Evolutionary conservation across 352 stramenopile species (phyloP).

Genomic region (Phytophthora podocarpi): DNA sequence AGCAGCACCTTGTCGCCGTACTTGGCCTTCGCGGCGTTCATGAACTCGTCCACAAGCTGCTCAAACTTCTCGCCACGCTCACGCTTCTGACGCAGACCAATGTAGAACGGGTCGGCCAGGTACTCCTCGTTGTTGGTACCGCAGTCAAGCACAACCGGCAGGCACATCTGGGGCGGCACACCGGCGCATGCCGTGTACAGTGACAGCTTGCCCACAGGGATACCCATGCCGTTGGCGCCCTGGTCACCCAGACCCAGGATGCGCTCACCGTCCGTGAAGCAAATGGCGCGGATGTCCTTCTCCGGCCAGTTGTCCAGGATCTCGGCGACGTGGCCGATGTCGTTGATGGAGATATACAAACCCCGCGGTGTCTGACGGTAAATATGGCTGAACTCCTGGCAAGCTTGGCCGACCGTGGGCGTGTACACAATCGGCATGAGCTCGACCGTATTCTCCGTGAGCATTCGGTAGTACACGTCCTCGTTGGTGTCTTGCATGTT

Average conservation of each 20-base stretch:
- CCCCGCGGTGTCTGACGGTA: constrained; percentile 89
- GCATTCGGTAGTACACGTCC: constrained; percentile 92
- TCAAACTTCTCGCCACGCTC: constrained; percentile 91
- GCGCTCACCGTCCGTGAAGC: constrained; percentile 96
- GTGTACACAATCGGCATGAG: constrained; percentile 98
- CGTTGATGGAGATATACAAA: constrained; percentile 92
- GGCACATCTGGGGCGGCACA: constrained; percentile 91
- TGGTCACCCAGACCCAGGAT: constrained; percentile 97
- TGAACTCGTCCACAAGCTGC: constrained; percentile 97
- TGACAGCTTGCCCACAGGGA: constrained; percentile 95
- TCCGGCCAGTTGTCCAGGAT: constrained; percentile 97
- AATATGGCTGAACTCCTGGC: constrained; percentile 90
- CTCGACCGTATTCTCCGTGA: constrained; percentile 89
- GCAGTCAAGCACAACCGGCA: constrained; percentile 95
- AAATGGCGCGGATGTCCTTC: constrained; percentile 95
- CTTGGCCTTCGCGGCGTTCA: constrained; percentile 92
- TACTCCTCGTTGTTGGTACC: constrained; percentile 96
- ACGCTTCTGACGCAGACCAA: constrained; percentile 92
- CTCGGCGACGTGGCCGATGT: constrained; percentile 80
- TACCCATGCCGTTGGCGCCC: constrained; percentile 89
- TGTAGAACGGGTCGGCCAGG: constrained; percentile 94
- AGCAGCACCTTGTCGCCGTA: constrained; percentile 88
- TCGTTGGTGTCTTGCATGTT: constrained; percentile 91
- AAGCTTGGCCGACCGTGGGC: constrained; percentile 94
- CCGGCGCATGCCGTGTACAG: constrained; percentile 96